A percentile compares a stretch with the other conserved stretches of the same genome.
Conservation (phyloP, 2,329 filamentous ascomycete genomes). For the Bipolaris sorokiniana region DNA sequence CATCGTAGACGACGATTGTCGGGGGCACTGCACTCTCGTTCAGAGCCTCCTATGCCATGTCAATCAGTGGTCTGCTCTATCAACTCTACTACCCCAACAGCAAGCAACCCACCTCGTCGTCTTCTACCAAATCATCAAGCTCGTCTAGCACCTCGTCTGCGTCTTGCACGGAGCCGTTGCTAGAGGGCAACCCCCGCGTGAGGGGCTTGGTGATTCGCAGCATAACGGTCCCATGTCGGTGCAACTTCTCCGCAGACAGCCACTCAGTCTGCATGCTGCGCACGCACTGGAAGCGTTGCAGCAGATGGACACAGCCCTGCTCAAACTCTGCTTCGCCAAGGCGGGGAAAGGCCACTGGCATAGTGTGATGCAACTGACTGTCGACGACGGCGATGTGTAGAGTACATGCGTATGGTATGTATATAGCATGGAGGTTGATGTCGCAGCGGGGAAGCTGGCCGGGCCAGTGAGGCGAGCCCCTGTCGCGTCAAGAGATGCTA, state of each 20-base stretch:
- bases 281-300: slow-evolving; percentile 20
- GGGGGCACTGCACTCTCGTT: neutral
- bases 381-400: too few relatives aligned
- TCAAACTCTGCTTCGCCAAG: slow-evolving; percentile 38
- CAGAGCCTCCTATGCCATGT: slow-evolving; percentile 31
- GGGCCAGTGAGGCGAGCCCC: slow-evolving; percentile 4
- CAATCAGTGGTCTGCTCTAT: neutral
- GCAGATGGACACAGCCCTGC: slow-evolving; percentile 31
- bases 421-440: neutral
- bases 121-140: slow-evolving; percentile 10
- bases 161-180: slow-evolving; percentile 5
- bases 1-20: slow-evolving; percentile 46
- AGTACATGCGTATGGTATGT: neutral
- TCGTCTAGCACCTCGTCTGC: slow-evolving; percentile 4
- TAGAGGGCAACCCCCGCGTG: neutral
- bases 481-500: neutral
- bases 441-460: neutral
- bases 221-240: slow-evolving; percentile 19
- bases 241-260: slow-evolving; percentile 29
- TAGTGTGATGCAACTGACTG: neutral
- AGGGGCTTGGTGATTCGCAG: slow-evolving; percentile 33
- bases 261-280: slow-evolving; percentile 29
- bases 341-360: slow-evolving; percentile 36
- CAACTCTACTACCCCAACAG: neutral
- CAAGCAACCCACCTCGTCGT: slow-evolving; percentile 26